Conservation (phyloP, 352 stramenopile genomes). For the Phytophthora rubi region DNA sequence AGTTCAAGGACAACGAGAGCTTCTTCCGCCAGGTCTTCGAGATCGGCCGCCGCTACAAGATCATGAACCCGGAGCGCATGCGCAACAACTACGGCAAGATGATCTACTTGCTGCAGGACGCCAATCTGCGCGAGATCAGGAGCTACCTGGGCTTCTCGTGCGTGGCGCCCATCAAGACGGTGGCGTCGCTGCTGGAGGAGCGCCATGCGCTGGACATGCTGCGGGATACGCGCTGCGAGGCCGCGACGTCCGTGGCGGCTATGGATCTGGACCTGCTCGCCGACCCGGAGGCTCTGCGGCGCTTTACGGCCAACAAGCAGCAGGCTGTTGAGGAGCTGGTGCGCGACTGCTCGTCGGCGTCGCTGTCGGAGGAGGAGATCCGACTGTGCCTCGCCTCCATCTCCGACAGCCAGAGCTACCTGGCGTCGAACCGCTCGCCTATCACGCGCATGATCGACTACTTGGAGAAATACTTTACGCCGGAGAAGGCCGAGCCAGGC, state of each 20-base stretch:
- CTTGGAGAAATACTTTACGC: slow-evolving; percentile 63
- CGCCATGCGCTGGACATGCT: slow-evolving; percentile 72
- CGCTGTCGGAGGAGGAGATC: slow-evolving; percentile 62
- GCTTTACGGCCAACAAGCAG: slow-evolving; percentile 38
- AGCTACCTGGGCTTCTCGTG: slow-evolving; percentile 83
- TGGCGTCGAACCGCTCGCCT: slow-evolving; percentile 61
- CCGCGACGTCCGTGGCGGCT: slow-evolving; percentile 62
- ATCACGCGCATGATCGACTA: slow-evolving; percentile 74
- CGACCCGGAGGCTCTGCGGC: slow-evolving; percentile 25
- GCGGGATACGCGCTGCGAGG: slow-evolving; percentile 65
- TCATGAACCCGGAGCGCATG: slow-evolving; percentile 94
- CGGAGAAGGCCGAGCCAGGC: slow-evolving; percentile 47
- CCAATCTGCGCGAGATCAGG: slow-evolving; percentile 75
- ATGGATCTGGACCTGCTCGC: slow-evolving; percentile 19
- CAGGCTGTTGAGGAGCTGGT: slow-evolving; percentile 46
- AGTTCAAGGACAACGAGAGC: slow-evolving; percentile 78
- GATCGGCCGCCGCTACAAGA: slow-evolving; percentile 94
- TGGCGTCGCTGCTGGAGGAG: slow-evolving; percentile 78
- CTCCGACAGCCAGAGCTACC: slow-evolving; percentile 65
- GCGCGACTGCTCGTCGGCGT: slow-evolving; percentile 53
- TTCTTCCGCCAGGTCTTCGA: slow-evolving; percentile 90
- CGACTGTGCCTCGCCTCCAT: slow-evolving; percentile 54
- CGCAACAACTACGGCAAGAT: slow-evolving; percentile 95
- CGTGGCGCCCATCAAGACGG: slow-evolving; percentile 71
- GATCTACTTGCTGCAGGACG: slow-evolving; percentile 94